Evolutionary conservation across 75 land plant species (phyloP).

Genomic region (Adiantum capillusveneris): DNA sequence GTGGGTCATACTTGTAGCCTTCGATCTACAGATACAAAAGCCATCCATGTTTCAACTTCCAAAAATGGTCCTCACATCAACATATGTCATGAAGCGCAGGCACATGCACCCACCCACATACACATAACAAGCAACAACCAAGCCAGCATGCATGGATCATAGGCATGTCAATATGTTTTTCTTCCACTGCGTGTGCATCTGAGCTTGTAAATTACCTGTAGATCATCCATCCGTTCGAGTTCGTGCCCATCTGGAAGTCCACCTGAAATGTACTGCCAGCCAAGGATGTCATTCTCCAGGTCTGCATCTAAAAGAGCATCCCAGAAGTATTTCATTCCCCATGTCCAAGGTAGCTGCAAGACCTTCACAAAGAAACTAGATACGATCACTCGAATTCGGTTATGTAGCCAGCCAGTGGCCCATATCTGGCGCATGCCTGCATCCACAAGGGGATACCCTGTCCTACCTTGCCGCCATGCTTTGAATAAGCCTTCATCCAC

Average conservation of each 20-base stretch:
- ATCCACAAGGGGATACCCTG: conserved; percentile 87
- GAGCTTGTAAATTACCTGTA: conserved; percentile 46
- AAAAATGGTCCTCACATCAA: no score
- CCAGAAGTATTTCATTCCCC: conserved; percentile 99
- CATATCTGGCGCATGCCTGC: conserved; percentile 95
- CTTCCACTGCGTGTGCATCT: no score
- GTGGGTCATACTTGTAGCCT: conserved; percentile 74
- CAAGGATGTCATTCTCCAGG: conserved; percentile 83
- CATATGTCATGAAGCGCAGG: no score
- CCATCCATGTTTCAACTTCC: no score
- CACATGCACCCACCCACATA: no score
- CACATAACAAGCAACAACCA: no score
- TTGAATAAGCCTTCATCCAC: conserved; percentile 54
- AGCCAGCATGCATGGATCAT: no score
- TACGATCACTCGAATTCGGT: conserved; percentile 66
- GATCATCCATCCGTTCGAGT: conserved; percentile 70
- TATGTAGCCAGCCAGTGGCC: conserved; percentile 94
- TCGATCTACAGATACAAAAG: conserved; percentile 31
- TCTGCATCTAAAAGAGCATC: conserved; percentile 89
- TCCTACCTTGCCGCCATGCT: conserved; percentile 85
- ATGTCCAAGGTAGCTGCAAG: conserved; percentile 86
- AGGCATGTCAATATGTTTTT: no score
- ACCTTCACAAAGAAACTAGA: conserved; percentile 90
- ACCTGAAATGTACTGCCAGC: conserved; percentile 96
- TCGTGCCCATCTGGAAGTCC: conserved; percentile 90